Conservation (phyloP, 208 protist genomes). For the Wallacemonas sp. region DNA sequence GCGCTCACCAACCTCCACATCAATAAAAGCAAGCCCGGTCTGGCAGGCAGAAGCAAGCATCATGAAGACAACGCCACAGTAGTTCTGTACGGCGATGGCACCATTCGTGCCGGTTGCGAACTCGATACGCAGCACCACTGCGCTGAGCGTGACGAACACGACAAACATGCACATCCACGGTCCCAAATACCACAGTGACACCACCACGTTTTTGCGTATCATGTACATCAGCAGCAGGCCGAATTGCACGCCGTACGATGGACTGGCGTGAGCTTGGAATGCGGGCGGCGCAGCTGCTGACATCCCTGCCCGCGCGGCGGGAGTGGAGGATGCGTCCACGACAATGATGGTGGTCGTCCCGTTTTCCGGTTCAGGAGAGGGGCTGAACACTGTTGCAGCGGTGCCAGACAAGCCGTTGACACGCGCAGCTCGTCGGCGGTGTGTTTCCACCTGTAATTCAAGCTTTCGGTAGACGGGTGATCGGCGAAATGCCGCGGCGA, state of each 20-base stretch:
- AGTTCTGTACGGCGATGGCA: slow-evolving; percentile 33
- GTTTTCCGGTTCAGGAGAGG: too few relatives aligned
- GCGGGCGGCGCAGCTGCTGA: neutral
- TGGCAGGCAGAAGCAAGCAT: slow-evolving; percentile 48
- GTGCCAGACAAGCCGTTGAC: neutral
- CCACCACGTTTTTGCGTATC: slow-evolving; percentile 19
- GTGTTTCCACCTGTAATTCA: slow-evolving; percentile 21
- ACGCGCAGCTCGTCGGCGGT: slow-evolving; percentile 23
- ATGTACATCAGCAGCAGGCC: slow-evolving; percentile 27
- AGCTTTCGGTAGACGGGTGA: slow-evolving; percentile 16
- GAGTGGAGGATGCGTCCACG: too few relatives aligned
- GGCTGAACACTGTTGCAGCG: neutral
- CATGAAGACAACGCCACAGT: slow-evolving; percentile 48
- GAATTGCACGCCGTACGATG: slow-evolving; percentile 16
- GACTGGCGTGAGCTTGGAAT: neutral
- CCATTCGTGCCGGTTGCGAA: neutral
- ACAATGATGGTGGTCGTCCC: neutral
- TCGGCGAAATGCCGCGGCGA: slow-evolving; percentile 18
- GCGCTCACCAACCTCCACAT: slow-evolving; percentile 41
- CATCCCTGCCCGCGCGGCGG: too few relatives aligned
- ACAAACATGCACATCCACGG: slow-evolving; percentile 37
- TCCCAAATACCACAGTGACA: slow-evolving; percentile 19
- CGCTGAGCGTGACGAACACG: slow-evolving; percentile 30
- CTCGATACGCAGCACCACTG: slow-evolving; percentile 6
- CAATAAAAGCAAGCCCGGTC: slow-evolving; percentile 40